Percentiles rank a stretch among this genome's conserved stretches.
phyloP scores from a whole-genome alignment of 2,329 filamentous ascomycete genomes.

The Talaromyces atroroseus region DNA sequence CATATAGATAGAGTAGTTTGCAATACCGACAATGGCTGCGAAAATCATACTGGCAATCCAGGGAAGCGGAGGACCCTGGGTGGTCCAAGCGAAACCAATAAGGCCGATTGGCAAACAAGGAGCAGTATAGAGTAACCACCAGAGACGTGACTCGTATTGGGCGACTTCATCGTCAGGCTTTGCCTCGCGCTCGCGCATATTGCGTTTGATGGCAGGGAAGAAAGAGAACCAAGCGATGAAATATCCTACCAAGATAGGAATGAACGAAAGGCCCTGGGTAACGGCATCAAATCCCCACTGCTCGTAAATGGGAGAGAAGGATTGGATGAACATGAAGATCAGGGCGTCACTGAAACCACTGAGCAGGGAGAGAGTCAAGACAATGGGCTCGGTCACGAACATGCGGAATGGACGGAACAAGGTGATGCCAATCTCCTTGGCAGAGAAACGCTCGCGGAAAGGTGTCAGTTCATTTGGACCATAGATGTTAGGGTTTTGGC shows the following conservation, averaged over 20 bases:
- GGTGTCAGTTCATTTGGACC: slow-evolving; percentile 66
- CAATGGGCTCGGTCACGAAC: slow-evolving; percentile 62
- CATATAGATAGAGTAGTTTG: slow-evolving; percentile 61
- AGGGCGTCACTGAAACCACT: slow-evolving; percentile 61
- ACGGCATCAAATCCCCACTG: slow-evolving; percentile 54
- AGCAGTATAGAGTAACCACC: slow-evolving; percentile 56
- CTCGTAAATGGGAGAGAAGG: slow-evolving; percentile 54
- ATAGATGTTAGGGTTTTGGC: slow-evolving; percentile 56
- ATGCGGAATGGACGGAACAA: slow-evolving; percentile 60
- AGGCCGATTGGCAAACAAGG: slow-evolving; percentile 57
- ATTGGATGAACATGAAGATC: slow-evolving; percentile 63
- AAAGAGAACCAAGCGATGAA: slow-evolving; percentile 55
- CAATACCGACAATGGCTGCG: slow-evolving; percentile 55
- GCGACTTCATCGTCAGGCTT: slow-evolving; percentile 49
- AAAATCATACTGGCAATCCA: slow-evolving; percentile 62
- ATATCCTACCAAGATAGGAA: slow-evolving; percentile 55
- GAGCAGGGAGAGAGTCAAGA: slow-evolving; percentile 55
- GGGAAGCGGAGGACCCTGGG: slow-evolving; percentile 50
- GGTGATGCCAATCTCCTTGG: slow-evolving; percentile 52
- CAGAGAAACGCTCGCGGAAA: slow-evolving; percentile 54
- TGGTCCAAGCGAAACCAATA: slow-evolving; percentile 59
- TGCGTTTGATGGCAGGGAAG: slow-evolving; percentile 51
- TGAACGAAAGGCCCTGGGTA: slow-evolving; percentile 48
- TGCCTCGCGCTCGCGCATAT: slow-evolving; percentile 40
- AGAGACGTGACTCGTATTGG: slow-evolving; percentile 61